Evolutionary conservation across 257 asterid genomes (phyloP), one percentile per base, ranked within the genome.

Genomic region (Nicotiana tomentosiformis): DNA sequence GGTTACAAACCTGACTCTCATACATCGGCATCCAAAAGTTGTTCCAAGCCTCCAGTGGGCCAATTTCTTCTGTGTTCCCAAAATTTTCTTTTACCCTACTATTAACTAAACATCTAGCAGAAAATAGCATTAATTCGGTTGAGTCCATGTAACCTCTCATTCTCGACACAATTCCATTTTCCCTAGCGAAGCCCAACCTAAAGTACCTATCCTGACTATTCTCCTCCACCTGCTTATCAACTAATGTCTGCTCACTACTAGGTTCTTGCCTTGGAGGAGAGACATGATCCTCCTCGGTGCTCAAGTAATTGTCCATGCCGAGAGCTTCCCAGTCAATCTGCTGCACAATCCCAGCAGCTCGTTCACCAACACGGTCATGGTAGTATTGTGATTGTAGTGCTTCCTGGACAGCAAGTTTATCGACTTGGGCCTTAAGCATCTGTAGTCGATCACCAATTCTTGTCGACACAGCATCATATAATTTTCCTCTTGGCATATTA

Each of bases 321-420:
- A 89, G 89, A 30, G 91, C 89, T 84, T 91, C 97, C 97, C 95
- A 92, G 80, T 92, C 95, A 35, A 90, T 77, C 5, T 87, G 91
- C 82, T 89, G 95, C 87, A 91, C 84, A 33, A 88, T 91, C 46
- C 78, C 88, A 74, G 92, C 85, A 77, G 96, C 91, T 77, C 82
- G 85, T 49, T 90, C 92, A 7, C 83, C 82, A 26, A 68, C 86
- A 32, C 66, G 72, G 32, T 84, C 61, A 2, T 89, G 86, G 72
- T 82, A 39, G 15, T 81, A 77, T 80, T 88, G 90, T 66, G 82
- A 82, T 76, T 81, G 84, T 37, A 86, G 84, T 18, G 93, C 88
- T 82, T 89, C 90, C 74, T 89, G 88, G 49, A 69, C 69, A 37
- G 92, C 92, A 84, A 93, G 61, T 82, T 83, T 86, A 77, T 95